Base-by-base conservation (phyloP, 2,329 filamentous ascomycete genomes). In the Colletotrichum salicis region DNA sequence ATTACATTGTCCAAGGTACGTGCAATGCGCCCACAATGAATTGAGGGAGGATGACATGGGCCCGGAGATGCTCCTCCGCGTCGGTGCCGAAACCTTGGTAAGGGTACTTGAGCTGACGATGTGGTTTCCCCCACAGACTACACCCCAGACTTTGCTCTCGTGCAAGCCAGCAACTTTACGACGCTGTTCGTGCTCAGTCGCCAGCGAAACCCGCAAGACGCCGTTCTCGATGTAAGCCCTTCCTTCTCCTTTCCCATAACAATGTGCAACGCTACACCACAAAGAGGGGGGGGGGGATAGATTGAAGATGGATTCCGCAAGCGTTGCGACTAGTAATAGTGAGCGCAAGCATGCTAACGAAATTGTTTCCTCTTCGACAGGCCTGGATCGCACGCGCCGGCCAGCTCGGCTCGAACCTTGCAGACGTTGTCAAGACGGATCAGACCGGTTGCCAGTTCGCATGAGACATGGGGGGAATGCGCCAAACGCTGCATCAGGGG, bases 111-210 rank as follows among this genome's bases (percentile, higher is more conserved):
- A 11, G 33, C 63, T 58, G 37, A 35, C 22, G 4, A 29, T 15
- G 31, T 3, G 11, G 4, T 12, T n/a, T 0, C 3, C 3, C 27
- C 15, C 31, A 5, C 54, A 79, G 78, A 80, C 45, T 79, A 79
- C 63, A 77, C 78, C 7, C 75, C 75, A 29, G 77, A 80, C 56
- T 77, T 80, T 71, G 79, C 79, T 27, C 74, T 80, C 60, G 78
- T 80, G 4, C 79, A 80, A 63, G 76, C 77, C 27, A 78, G 76
- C 74, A 80, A 80, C 71, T 80, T 80, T 60, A 76, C 74, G 13
- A 80, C 79, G 10, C 75, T 80, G 29, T 80, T 80, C 66, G 74
- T 80, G 54, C 76, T 80, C 51, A 80, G 79, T 63, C 75, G 79
- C 13, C 70, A 78, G 56, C 79, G 79, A 73, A 72, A 77, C 19